Conservation (phyloP, 2,329 filamentous ascomycete genomes). For the Alternaria postmessia region DNA sequence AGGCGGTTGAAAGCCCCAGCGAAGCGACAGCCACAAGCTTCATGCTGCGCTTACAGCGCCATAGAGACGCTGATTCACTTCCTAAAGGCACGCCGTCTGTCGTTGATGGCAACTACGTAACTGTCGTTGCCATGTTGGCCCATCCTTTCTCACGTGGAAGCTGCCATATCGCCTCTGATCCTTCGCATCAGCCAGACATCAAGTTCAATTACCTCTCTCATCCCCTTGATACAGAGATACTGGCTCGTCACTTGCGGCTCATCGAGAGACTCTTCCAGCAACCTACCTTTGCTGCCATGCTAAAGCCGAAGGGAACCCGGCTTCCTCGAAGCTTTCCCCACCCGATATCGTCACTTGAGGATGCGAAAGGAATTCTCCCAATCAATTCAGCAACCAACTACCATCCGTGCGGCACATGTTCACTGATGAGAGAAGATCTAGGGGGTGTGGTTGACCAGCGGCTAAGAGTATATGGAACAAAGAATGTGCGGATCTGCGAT, state of each 20-base stretch:
- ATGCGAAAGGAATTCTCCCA: conserved; percentile 24
- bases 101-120: conserved; percentile 28
- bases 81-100: conserved; percentile 18
- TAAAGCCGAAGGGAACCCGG: conserved; percentile 19
- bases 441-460: conserved; percentile 44
- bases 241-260: conserved; percentile 49
- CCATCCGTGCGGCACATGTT: conserved; percentile 46
- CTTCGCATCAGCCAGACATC: conserved; percentile 45
- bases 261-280: conserved; percentile 39
- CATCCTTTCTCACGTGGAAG: conserved; percentile 55
- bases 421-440: conserved; percentile 39
- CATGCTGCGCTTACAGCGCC: conserved; percentile 22
- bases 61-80: conserved; percentile 19
- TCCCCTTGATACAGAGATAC: conserved; percentile 54
- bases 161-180: conserved; percentile 50
- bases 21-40: conserved; percentile 31
- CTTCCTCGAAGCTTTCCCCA: conserved; percentile 26
- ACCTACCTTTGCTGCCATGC: conserved; percentile 16
- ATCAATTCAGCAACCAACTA: conserved; percentile 31
- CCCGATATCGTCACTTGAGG: conserved; percentile 18
- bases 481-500: conserved; percentile 40
- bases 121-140: conserved; percentile 25
- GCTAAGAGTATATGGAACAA: conserved; percentile 43
- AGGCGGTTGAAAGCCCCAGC: conserved; percentile 19
- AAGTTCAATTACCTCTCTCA: conserved; percentile 56